A percentile compares a stretch with the other conserved stretches of the same genome.
phyloP scores from a whole-genome alignment of 2,329 filamentous ascomycete genomes.

The Arthrobotrys pseudoclavata region DNA sequence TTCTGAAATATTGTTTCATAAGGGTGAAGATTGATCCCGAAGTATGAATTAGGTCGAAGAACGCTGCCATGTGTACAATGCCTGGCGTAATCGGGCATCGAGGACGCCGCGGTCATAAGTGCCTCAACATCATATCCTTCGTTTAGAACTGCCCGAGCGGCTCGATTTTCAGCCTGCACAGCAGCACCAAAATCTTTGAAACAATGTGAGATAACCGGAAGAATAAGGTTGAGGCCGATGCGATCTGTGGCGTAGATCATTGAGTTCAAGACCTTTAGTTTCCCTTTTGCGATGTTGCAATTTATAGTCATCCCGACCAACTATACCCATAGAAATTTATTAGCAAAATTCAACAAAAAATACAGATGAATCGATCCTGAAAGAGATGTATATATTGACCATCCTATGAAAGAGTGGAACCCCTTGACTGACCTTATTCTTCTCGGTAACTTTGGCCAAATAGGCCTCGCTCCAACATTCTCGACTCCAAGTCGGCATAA shows the following conservation, averaged over 20 bases:
- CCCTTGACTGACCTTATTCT: constrained; percentile 63
- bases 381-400: neutral
- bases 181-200: neutral
- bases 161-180: constrained; percentile 16
- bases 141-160: constrained; percentile 1
- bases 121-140: constrained; percentile 12
- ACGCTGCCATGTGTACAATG: constrained; percentile 14
- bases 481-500: constrained; percentile 65
- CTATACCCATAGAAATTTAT: constrained; percentile 60
- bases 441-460: constrained; percentile 64
- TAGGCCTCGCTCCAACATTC: constrained; percentile 66
- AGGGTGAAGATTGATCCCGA: constrained; percentile 30
- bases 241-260: constrained; percentile 67
- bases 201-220: constrained; percentile 61
- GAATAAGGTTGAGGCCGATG: constrained; percentile 65
- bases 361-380: neutral
- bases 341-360: neutral
- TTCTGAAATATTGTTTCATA: constrained; percentile 31
- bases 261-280: constrained; percentile 65
- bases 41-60: constrained; percentile 12
- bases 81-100: constrained; percentile 5
- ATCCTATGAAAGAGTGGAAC: neutral
- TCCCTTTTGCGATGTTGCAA: constrained; percentile 64
- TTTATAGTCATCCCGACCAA: constrained; percentile 66
- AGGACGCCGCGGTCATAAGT: constrained; percentile 13